These are phyloP conservation scores for Torulaspora maleeae DNA, from an alignment of 805 yeast genomes.

Conservation along the genomic window DNA sequence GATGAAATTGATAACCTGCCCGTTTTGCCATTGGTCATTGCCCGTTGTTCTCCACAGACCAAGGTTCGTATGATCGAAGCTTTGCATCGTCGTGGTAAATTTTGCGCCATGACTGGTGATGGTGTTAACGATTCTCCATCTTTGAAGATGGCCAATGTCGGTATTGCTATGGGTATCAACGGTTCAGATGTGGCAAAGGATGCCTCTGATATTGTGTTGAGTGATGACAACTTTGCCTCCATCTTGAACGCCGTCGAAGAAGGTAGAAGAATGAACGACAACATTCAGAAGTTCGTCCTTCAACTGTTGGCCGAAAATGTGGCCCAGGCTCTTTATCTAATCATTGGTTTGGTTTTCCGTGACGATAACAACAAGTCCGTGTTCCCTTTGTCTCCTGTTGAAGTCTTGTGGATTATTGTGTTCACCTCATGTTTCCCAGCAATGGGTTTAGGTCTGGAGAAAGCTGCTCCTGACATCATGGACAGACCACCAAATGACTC, in stretches of 20 bases:
- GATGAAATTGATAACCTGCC: slow-evolving; percentile 68
- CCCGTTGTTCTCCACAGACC: slow-evolving; percentile 92
- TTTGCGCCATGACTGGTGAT: slow-evolving; percentile 99
- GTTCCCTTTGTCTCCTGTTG: slow-evolving; percentile 95
- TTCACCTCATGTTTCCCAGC: slow-evolving; percentile 99
- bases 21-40: slow-evolving; percentile 79
- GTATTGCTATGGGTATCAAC: slow-evolving; percentile 87
- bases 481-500: slow-evolving; percentile 88
- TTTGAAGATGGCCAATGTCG: slow-evolving; percentile 89
- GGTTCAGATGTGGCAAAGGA: slow-evolving; percentile 99
- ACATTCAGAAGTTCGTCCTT: slow-evolving; percentile 89
- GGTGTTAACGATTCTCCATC: slow-evolving; percentile 99
- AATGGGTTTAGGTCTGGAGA: slow-evolving; percentile 93
- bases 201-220: slow-evolving; percentile 95
- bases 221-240: slow-evolving; percentile 94
- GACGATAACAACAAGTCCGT: slow-evolving; percentile 64
- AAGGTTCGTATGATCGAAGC: slow-evolving; percentile 87
- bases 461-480: slow-evolving; percentile 94
- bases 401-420: slow-evolving; percentile 93
- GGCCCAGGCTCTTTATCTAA: slow-evolving; percentile 78
- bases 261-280: slow-evolving; percentile 93
- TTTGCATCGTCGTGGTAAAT: slow-evolving; percentile 80
- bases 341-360: slow-evolving; percentile 80
- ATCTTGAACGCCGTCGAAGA: slow-evolving; percentile 90
- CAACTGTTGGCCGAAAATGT: slow-evolving; percentile 95